A percentile compares a stretch with the other conserved stretches of the same genome.
These are phyloP conservation scores for Candida tallmaniae DNA, from an alignment of 805 yeast species.

Conservation along the genomic window DNA sequence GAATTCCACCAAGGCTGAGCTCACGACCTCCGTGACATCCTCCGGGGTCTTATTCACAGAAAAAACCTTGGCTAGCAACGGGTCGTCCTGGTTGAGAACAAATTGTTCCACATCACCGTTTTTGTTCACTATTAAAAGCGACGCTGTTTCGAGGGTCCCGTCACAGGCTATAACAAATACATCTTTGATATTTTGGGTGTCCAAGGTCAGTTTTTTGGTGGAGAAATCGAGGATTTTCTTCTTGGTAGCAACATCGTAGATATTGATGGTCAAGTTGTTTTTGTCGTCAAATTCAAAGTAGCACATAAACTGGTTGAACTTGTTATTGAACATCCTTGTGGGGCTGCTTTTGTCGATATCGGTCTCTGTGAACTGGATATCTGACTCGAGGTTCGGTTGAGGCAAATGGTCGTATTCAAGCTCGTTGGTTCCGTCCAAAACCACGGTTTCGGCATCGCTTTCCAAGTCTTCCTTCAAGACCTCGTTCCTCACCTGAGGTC, in stretches of 20 bases:
- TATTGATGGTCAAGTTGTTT: constrained; percentile 1
- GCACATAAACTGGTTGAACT: constrained; percentile 7
- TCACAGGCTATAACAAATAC: constrained; percentile 7
- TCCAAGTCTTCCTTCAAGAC: constrained; percentile 7
- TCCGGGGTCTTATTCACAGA: not conserved
- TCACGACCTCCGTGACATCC: constrained; percentile 1
- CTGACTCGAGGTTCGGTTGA: not conserved
- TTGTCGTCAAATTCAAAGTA: constrained; percentile 8
- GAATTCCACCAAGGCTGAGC: constrained; percentile 14
- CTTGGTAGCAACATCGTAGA: constrained; percentile 2
- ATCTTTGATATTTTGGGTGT: constrained; percentile 3
- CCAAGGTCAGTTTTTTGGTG: not conserved
- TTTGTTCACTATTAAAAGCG: constrained; percentile 8
- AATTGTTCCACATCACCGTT: constrained; percentile 12
- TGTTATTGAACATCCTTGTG: constrained; percentile 11
- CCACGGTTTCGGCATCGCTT: constrained; percentile 28
- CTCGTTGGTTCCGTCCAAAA: constrained; percentile 15
- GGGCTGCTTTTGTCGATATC: not conserved
- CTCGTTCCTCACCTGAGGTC: constrained; percentile 4
- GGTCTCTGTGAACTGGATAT: not conserved
- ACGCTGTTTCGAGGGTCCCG: not conserved
- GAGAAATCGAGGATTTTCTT: not conserved
- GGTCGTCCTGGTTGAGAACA: constrained; percentile 8
- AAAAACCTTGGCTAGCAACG: constrained; percentile 5
- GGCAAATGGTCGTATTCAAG: constrained; percentile 3